Conservation (phyloP, 108 stramenopile genomes). For the Pseudonitzschia multistriata region DNA sequence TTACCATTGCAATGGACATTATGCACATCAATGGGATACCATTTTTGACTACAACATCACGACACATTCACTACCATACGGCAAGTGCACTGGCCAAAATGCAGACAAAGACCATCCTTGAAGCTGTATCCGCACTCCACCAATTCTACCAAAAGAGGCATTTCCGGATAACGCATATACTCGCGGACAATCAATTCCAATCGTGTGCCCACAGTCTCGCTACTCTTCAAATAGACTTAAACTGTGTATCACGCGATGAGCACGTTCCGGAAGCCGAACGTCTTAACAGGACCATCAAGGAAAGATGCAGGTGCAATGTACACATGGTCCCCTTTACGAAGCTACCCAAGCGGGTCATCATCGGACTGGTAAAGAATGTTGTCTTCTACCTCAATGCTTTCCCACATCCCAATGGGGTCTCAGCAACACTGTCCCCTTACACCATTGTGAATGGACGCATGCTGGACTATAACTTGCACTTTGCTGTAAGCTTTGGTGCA, state of each 20-base stretch:
- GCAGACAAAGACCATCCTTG: neutral
- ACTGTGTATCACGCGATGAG: slow-evolving; percentile 15
- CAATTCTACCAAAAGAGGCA: too few species aligned
- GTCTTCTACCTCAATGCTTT: too few species aligned
- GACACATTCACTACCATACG: slow-evolving; percentile 36
- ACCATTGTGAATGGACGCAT: slow-evolving; percentile 10
- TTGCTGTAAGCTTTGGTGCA: too few species aligned
- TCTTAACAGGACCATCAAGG: slow-evolving; percentile 32
- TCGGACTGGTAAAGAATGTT: slow-evolving; percentile 13
- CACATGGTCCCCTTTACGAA: slow-evolving; percentile 26
- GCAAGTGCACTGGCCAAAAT: slow-evolving; percentile 10
- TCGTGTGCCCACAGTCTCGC: neutral
- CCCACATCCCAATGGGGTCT: slow-evolving; percentile 29
- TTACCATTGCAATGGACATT: slow-evolving; percentile 31
- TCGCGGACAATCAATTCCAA: neutral
- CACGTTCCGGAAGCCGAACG: slow-evolving; percentile 34
- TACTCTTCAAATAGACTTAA: neutral
- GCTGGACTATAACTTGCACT: slow-evolving; percentile 17
- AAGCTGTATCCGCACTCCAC: too few species aligned
- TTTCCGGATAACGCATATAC: too few species aligned
- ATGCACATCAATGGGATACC: slow-evolving; percentile 42
- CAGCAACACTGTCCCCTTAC: slow-evolving; percentile 20
- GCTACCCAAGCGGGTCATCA: slow-evolving; percentile 22
- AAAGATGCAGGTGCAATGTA: slow-evolving; percentile 20
- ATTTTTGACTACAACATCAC: slow-evolving; percentile 35